Evolutionary conservation across 306 rosid species (phyloP), one percentile per base, ranked within the genome.

Genomic region (Rubus idaeus): DNA sequence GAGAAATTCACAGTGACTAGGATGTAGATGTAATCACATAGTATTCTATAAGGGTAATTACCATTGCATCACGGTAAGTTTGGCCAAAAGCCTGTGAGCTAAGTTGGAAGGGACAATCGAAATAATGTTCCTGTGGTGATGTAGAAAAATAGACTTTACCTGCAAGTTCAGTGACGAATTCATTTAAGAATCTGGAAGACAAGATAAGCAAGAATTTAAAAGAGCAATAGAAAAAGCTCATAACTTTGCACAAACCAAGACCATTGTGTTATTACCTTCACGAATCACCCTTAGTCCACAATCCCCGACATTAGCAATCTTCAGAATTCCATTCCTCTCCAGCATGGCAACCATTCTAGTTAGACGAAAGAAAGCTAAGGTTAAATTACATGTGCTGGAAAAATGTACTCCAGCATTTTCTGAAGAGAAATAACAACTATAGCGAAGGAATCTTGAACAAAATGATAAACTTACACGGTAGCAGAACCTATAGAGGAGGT

Each of bases 291-390:
- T 88, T 68, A 95, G 83, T 78, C 97, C 94, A 87, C 97, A 90
- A 85, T 95, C 99, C 68, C 99, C 94, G 42, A 95, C 93, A 86
- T 87, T 95, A 37, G 99, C 97, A 70, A 95, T 88, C 86, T 86
- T 92, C 84, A 95, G 78, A 79, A 73, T 79, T 72, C 99, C 99
- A 77, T 89, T 78, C 86, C 87, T 89, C 85, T 89, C 97, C 85
- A 92, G 80, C 89, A 92, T 83, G 69, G 97, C 97, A 76, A 86
- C 77, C 74, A 95, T 92, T 71, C 97, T 95, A 80, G 72, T 64
- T 17, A 70, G 64, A 69, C 42, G 66, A 79, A 67, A 21, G 51
- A 81, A 11, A 65, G 55, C 58, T 20, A 55, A 71, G 75, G 81
- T 68, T 30, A 30, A 75, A 55, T 35, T 58, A 63, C 16, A 1